Base-by-base conservation (phyloP, 2,329 filamentous ascomycete species). In the Calonectria montana region DNA sequence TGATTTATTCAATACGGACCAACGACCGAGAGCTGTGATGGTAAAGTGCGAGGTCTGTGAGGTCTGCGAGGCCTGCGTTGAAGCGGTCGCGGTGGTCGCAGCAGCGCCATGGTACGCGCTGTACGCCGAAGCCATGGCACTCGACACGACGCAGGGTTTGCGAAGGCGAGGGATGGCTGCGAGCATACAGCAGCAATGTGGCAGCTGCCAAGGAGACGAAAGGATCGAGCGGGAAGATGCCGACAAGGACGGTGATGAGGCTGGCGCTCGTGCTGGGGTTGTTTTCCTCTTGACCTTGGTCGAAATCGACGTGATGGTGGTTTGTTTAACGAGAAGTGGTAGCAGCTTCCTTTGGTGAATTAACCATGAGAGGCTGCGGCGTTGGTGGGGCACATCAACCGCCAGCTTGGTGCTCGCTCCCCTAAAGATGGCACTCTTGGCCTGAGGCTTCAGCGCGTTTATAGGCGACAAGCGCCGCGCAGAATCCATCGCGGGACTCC, bases 1-100 rank as follows among this genome's bases (percentile, higher is more conserved):
- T 72, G 92, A 89, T 80, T 91, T 93, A 80, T 92, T 91, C 72
- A 92, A 86, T 77, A 95, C 91, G 47, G 94, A 97, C 96, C 96
- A 98, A 76, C 96, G 88, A 83, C 92, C 93, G 74, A 98, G 86
- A 48, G 93, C 91, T 18, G 94, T 97, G 71, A 94, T 83, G 1
- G 94, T 97, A 72, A 81, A 80, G 47, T 79, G 76, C 50, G 81
- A 80, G 72, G 73, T 73, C 53, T 43, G 64, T 18, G 64, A 31
- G 31, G 48, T 16, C 23, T 55, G 53, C 8, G 65, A 29, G 12
- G 63, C 12, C 21, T n/a, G 45, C 15, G 47, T 16, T 29, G 63
- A n/a, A 31, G 35, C 35, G 3, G 53, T 16, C 29, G 53, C 53
- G 27, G 64, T 15, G 29, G 65, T 59, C 21, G 77, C 76, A 75